Evolutionary conservation across 805 yeast species (phyloP), one percentile per base, ranked within the genome.

Genomic region (Cyberlindnera misumaiensis): DNA sequence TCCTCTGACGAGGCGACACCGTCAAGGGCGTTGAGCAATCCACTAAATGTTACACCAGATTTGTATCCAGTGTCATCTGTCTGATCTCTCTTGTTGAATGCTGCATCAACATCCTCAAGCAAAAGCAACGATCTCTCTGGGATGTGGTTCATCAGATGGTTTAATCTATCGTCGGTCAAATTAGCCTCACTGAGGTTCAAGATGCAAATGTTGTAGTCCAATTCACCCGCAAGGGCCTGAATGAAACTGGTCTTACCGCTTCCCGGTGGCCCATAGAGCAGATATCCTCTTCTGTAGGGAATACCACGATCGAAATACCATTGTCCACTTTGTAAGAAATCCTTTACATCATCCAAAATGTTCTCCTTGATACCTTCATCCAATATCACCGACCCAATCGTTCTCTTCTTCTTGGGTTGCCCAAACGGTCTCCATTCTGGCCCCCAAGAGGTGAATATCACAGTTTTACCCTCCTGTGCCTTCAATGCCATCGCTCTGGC

Each of bases 401-500:
- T 62, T 50, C 98, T 70, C 62, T 90, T 90, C 51, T 80, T 81
- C 45, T 96, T 72, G 2, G 98, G 97, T 56, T 81, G 89, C 3
- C 98, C 98, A 66, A 93, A 93, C 4, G 95, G 95, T 53, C 97
- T 71, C 98, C 98, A 93, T 55, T 93, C 98, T 22, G 96, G 96
- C 1, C 97, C 98, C 86, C 93, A 90, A 10, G 96, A 83, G 4
- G 96, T 86, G 59, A 75, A 93, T 5, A 93, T 64, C 7, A 93
- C 97, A 0, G 97, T 93, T 55, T 88, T 90, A 7, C 98, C 97
- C 55, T 87, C 95, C 43, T 83, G 81, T 24, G 81, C 72, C 51
- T 76, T 77, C 55, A 88, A 68, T 0, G 97, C 97, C 65, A 86
- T 62, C 28, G 68, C 62, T 52, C 89, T 86, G 3, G 97, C 97